Evolutionary conservation across 352 stramenopile genomes (phyloP).

Genomic region (Phytophthora constricta): DNA sequence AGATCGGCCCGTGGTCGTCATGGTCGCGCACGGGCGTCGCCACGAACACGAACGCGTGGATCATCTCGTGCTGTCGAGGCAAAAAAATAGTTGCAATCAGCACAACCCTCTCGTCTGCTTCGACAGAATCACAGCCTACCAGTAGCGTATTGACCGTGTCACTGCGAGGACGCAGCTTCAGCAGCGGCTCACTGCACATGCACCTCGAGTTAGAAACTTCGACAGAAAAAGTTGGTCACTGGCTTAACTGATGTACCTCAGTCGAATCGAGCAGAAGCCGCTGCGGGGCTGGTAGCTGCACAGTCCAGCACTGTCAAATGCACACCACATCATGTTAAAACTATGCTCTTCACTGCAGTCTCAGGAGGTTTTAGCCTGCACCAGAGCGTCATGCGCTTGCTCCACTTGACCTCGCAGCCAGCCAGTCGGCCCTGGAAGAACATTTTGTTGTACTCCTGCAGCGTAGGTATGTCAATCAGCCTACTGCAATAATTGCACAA

Average conservation of each 20-base stretch:
- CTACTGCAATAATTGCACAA: background rate
- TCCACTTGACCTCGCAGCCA: slow-evolving; percentile 90
- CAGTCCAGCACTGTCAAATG: slow-evolving; percentile 64
- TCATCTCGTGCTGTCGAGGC: slow-evolving; percentile 85
- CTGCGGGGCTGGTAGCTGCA: slow-evolving; percentile 79
- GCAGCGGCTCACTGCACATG: slow-evolving; percentile 67
- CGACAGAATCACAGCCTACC: slow-evolving; percentile 29
- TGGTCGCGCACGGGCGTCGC: slow-evolving; percentile 79
- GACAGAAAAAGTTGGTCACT: background rate
- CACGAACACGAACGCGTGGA: slow-evolving; percentile 91
- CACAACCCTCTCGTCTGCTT: background rate
- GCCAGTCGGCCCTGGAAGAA: slow-evolving; percentile 85
- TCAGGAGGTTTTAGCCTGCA: too few species aligned
- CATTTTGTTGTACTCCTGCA: slow-evolving; percentile 81
- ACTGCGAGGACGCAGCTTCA: slow-evolving; percentile 79
- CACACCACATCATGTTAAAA: too few species aligned
- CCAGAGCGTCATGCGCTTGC: slow-evolving; percentile 91
- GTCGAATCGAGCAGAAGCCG: slow-evolving; percentile 85
- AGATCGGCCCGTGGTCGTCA: slow-evolving; percentile 85
- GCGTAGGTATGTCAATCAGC: background rate
- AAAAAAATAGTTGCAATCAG: slow-evolving; percentile 4
- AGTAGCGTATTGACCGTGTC: slow-evolving; percentile 90
- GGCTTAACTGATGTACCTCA: slow-evolving; percentile 49
- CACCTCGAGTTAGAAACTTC: background rate
- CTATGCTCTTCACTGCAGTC: too few species aligned